These are phyloP conservation scores for Boletus edulis DNA, from an alignment of 768 basidiomycete genomes.

Conservation along the genomic window DNA sequence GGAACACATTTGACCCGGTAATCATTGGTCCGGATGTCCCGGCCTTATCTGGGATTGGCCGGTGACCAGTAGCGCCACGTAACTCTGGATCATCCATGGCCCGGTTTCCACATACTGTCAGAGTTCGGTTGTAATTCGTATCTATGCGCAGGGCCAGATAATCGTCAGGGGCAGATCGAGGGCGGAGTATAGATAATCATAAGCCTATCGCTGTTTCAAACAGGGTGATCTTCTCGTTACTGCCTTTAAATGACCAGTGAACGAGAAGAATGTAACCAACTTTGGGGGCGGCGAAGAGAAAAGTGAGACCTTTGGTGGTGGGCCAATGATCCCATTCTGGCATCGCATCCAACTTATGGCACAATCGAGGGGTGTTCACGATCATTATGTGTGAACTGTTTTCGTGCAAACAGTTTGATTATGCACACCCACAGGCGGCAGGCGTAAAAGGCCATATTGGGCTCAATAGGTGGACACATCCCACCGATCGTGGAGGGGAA, in stretches of 20 bases:
- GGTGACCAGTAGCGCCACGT: background rate
- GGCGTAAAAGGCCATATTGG: conserved; percentile 8
- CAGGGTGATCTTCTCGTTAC: no score
- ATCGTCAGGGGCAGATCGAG: background rate
- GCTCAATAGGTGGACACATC: conserved; percentile 6
- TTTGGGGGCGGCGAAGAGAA: background rate
- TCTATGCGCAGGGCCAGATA: background rate
- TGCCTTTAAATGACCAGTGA: background rate
- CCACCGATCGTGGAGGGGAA: background rate
- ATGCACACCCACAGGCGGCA: conserved; percentile 3
- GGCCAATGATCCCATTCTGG: background rate
- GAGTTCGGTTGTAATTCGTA: no score
- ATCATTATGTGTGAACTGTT: conserved; percentile 1
- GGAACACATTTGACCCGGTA: no score
- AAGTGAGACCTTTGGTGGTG: background rate
- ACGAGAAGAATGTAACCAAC: conserved; percentile 3
- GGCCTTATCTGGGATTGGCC: background rate
- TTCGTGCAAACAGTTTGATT: background rate
- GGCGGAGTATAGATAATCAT: background rate
- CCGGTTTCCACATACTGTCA: background rate
- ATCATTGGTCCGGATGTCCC: no score
- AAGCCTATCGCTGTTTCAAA: no score
- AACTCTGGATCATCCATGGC: background rate
- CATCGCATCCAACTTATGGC: background rate
- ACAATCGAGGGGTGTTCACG: conserved; percentile 2